Evolutionary conservation across 2,329 filamentous ascomycete species (phyloP).

Genomic region (Fusarium hainanense): DNA sequence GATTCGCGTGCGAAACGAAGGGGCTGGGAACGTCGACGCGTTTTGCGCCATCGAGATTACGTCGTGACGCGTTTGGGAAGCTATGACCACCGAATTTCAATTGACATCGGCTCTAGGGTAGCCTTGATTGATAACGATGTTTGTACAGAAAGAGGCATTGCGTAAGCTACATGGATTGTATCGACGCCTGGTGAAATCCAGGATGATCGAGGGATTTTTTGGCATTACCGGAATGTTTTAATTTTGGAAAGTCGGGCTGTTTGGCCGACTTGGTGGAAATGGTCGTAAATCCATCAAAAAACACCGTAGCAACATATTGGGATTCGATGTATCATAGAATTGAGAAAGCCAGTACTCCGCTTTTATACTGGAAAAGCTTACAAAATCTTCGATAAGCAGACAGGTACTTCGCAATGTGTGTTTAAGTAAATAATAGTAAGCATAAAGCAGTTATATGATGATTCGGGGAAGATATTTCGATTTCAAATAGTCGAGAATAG

Average conservation of each 20-base stretch:
- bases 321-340: rapidly evolving
- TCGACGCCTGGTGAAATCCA: rapidly evolving
- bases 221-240: neutral
- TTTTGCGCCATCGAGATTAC: neutral
- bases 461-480: neutral
- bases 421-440: neutral
- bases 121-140: neutral
- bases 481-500: rapidly evolving
- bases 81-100: neutral
- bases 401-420: rapidly evolving
- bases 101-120: neutral
- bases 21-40: neutral
- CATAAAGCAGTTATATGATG: rapidly evolving
- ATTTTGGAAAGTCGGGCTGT: neutral
- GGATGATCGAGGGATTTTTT: neutral
- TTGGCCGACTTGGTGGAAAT: neutral
- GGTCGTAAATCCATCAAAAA: neutral
- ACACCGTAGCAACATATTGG: rapidly evolving
- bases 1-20: neutral
- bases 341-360: rapidly evolving
- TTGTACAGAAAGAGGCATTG: neutral
- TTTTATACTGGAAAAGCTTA: neutral
- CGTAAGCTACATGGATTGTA: neutral
- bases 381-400: too few relatives aligned
- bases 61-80: neutral